Evolutionary conservation across 257 asterid species (phyloP).

Genomic region (Sherardia arvensis): DNA sequence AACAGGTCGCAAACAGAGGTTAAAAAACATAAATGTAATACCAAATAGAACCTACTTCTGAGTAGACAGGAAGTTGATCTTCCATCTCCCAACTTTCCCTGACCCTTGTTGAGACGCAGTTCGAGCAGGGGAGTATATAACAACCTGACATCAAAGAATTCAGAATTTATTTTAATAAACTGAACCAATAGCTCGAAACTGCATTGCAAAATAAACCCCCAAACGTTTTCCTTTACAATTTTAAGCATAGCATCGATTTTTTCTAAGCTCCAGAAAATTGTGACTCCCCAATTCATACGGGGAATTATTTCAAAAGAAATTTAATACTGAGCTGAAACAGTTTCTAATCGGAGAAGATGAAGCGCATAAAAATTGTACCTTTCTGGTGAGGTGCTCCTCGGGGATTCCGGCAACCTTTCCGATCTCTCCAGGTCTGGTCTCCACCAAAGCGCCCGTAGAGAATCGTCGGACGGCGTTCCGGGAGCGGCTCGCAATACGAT

Average conservation of each 20-base stretch:
- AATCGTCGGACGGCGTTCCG: constrained; percentile 37
- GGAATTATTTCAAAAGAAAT: background rate
- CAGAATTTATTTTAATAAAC: too few species aligned
- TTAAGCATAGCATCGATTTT: background rate
- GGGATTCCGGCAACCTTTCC: constrained; percentile 89
- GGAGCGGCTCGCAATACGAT: constrained; percentile 40
- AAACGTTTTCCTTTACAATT: background rate
- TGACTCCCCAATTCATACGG: background rate
- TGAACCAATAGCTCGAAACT: background rate
- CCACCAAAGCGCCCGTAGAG: constrained; percentile 62
- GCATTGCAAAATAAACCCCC: background rate
- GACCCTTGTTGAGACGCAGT: constrained; percentile 98
- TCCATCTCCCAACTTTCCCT: constrained; percentile 93
- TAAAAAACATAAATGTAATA: background rate
- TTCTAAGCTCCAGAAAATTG: background rate
- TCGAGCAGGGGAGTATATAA: constrained; percentile 88
- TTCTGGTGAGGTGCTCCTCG: constrained; percentile 72
- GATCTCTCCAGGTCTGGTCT: constrained; percentile 72
- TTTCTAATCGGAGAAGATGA: background rate
- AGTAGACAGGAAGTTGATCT: constrained; percentile 83
- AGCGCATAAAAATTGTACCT: constrained; percentile 26
- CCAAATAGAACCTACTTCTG: constrained; percentile 57
- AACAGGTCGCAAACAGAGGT: too few species aligned
- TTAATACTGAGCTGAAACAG: background rate
- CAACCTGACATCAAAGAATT: constrained; percentile 38